Evolutionary conservation across 164 flowering plant species (phyloP).

Genomic region (Berberis thunbergii): DNA sequence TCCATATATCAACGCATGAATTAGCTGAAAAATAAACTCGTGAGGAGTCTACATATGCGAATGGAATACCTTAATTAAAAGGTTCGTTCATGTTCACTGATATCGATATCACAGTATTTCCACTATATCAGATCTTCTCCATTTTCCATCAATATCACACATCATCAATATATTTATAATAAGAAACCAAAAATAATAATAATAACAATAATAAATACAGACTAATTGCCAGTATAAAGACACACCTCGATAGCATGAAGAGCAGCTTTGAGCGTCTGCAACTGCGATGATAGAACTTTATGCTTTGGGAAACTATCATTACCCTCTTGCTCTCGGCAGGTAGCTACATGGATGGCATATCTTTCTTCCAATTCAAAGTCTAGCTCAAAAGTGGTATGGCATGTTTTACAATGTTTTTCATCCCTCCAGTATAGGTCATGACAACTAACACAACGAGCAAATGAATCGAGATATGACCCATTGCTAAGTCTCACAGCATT

Average conservation of each 20-base stretch:
- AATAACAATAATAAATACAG: not conserved
- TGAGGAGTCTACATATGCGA: no score
- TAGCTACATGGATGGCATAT: conserved; percentile 76
- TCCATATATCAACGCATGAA: no score
- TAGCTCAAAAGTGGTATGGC: conserved; percentile 91
- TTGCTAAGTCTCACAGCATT: conserved; percentile 55
- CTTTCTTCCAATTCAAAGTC: conserved; percentile 91
- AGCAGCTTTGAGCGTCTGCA: conserved; percentile 91
- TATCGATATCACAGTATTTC: no score
- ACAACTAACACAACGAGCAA: conserved; percentile 73
- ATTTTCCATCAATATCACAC: no score
- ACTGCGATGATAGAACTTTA: conserved; percentile 60
- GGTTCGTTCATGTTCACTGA: no score
- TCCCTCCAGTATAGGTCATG: conserved; percentile 96
- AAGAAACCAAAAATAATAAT: no score
- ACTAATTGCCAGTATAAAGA: not conserved
- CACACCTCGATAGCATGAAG: conserved; percentile 81
- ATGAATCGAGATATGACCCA: conserved; percentile 64
- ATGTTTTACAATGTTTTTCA: conserved; percentile 86
- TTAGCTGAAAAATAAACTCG: no score
- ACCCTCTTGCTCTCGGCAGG: conserved; percentile 46
- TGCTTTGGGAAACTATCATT: conserved; percentile 29
- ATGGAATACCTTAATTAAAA: no score
- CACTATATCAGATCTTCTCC: no score
- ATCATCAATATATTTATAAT: no score